Evolutionary conservation across 176 grass and related monocot genomes (phyloP), one percentile per base, ranked within the genome.

Genomic region (Carex parvula): DNA sequence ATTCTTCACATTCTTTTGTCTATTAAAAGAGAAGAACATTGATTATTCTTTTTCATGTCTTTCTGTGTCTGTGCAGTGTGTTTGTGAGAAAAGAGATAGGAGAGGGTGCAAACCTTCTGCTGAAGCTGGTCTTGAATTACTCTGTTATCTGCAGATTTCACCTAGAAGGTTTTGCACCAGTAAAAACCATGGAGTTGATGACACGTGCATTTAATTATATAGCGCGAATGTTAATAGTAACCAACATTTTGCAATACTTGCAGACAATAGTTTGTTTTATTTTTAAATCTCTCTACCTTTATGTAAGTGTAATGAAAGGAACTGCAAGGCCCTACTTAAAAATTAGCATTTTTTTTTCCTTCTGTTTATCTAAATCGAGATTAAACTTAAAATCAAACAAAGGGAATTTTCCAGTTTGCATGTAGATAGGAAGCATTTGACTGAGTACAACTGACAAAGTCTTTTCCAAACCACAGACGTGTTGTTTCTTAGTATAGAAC

Each of bases 71-170:
- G 56, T 89, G 48, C 59, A 20, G 83, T 76, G 64, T 59, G 69
- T 56, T 41, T 78, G 26, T 21, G 20, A 24, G 29, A 59, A 59
- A 13, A 50, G 16, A 87, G 21, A 58, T n/a, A 16, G 12, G 12
- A 20, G 48, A 26, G 61, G 56, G 41, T 87, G 77, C 81, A 82
- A 60, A 96, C 97, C 91, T 92, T 99, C 67, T 96, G 90, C 63
- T 92, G 89, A 66, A 99, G 91, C 79, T 99, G 93, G 13, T 99
- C 97, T 85, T 95, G 97, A 81, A 96, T 99, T 79, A 99, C 85
- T 91, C 91, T 92, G 89, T 99, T 99, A 91, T 99, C 97, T 72
- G 97, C 97, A 60, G 67, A 88, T 82, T 94, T 99, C 41, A 99
- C 97, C 96, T 98, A 86, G 58, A 88, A 93, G 84, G 68, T 53